phyloP scores from a whole-genome alignment of 306 rosid genomes.

The Lablab purpureus region DNA sequence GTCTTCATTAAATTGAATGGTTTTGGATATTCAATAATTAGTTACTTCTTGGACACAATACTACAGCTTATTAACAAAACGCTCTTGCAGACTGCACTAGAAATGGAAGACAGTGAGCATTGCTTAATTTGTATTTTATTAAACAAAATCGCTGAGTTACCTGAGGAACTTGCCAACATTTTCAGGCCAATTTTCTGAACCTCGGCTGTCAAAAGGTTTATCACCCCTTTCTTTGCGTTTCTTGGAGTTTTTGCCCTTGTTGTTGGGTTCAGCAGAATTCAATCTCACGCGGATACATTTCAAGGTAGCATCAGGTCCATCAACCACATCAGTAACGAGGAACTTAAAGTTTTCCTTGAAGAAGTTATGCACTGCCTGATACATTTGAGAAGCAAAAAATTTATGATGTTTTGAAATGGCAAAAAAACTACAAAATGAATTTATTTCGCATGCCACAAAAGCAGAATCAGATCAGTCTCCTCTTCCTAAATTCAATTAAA shows the following conservation, averaged over 20 bases:
- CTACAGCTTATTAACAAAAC: constrained; percentile 24
- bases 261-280: constrained; percentile 63
- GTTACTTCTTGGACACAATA: constrained; percentile 6
- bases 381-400: constrained; percentile 38
- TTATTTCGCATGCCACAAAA: constrained; percentile 34
- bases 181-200: constrained; percentile 87
- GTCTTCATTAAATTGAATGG: constrained; percentile 24
- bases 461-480: constrained; percentile 1
- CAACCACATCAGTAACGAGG: constrained; percentile 83
- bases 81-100: not conserved
- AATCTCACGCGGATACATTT: constrained; percentile 93
- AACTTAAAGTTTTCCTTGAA: constrained; percentile 85
- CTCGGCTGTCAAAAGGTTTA: constrained; percentile 93
- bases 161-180: constrained; percentile 79
- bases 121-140: constrained; percentile 37
- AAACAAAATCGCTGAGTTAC: constrained; percentile 53
- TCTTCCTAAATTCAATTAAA: constrained; percentile 16
- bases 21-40: not conserved
- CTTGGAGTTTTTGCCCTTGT: constrained; percentile 65
- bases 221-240: constrained; percentile 86
- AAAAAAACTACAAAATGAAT: constrained; percentile 12
- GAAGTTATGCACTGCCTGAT: constrained; percentile 89
- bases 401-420: not conserved
- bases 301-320: constrained; percentile 90
- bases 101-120: constrained; percentile 39